phyloP scores from a whole-genome alignment of 1,284 basidiomycete species.

The Leccinum variabile region DNA sequence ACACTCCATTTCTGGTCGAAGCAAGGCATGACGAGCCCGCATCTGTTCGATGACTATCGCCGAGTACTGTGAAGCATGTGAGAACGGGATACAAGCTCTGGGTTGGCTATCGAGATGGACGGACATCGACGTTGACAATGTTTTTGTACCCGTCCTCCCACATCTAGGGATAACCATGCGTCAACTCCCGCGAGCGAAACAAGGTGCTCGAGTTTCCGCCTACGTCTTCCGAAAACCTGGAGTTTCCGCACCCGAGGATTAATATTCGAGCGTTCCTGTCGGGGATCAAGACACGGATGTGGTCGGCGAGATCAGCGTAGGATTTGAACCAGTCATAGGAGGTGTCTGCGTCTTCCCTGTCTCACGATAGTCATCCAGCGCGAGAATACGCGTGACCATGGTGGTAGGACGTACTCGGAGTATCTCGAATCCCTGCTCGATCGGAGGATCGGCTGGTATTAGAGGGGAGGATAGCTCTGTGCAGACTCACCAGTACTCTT shows the following conservation, averaged over 20 bases:
- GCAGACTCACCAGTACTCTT: slow-evolving; percentile 31
- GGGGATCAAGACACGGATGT: slow-evolving; percentile 64
- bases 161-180: slow-evolving; percentile 53
- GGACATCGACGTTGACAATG: slow-evolving; percentile 83
- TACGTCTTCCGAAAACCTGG: slow-evolving; percentile 74
- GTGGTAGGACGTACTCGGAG: slow-evolving; percentile 20
- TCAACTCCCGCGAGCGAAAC: neutral
- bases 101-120: slow-evolving; percentile 20
- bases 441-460: neutral
- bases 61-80: slow-evolving; percentile 62
- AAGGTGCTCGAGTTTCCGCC: slow-evolving; percentile 15
- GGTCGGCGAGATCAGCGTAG: slow-evolving; percentile 62
- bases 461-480: neutral
- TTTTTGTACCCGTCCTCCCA: slow-evolving; percentile 87
- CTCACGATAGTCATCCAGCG: neutral
- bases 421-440: slow-evolving; percentile 32
- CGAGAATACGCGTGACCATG: neutral
- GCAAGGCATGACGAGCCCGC: slow-evolving; percentile 54
- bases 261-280: slow-evolving; percentile 67
- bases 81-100: neutral
- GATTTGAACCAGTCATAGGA: slow-evolving; percentile 89
- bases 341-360: slow-evolving; percentile 60
- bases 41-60: slow-evolving; percentile 80
- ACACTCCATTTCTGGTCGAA: slow-evolving; percentile 80
- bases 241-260: slow-evolving; percentile 93